Evolutionary conservation across 306 rosid species (phyloP), one percentile per base, ranked within the genome.

Genomic region (Mimosa pudica): DNA sequence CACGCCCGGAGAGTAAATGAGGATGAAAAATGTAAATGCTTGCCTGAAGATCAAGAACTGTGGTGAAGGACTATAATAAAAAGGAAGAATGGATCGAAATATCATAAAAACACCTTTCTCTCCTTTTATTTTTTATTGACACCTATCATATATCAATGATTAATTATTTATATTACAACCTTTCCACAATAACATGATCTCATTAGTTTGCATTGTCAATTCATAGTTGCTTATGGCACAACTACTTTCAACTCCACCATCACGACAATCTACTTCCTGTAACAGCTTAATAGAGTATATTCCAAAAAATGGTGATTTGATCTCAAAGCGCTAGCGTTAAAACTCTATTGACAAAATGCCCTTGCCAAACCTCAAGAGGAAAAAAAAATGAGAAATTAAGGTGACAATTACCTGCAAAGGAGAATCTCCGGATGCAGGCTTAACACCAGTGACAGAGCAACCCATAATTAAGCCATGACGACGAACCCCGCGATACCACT

Each of bases 401-500:
- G 24, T 69, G 55, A 69, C 18, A 42, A 38, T 32, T 75, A 90
- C 94, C 94, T 86, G 86, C 70, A 88, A 67, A 42, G 94, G 90
- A 78, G 94, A 90, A 78, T 88, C 92, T 42, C 94, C 94, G 3
- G 94, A 88, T 5, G 85, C 88, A 24, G 91, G 94, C 70, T 90
- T 90, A 46, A 90, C 67, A n/a, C 94, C 94, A 32, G 92, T 90
- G 3, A 88, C 94, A 42, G 92, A 90, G 47, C 94, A 88, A 61
- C 94, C 94, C 94, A 90, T 90, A 63, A 90, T 90, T 70, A 90
- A 71, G 9, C 94, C 94, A 68, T 90, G 92, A 24, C 94, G 84
- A 63, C 92, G 90, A 80, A 86, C 94, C 41, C 94, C 94, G 6
- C 92, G 89, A 65, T 90, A 90, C 94, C 94, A 90, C 71, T 90